phyloP scores from a whole-genome alignment of 495 filamentous ascomycete genomes.

The Penicilliopsis zonata region DNA sequence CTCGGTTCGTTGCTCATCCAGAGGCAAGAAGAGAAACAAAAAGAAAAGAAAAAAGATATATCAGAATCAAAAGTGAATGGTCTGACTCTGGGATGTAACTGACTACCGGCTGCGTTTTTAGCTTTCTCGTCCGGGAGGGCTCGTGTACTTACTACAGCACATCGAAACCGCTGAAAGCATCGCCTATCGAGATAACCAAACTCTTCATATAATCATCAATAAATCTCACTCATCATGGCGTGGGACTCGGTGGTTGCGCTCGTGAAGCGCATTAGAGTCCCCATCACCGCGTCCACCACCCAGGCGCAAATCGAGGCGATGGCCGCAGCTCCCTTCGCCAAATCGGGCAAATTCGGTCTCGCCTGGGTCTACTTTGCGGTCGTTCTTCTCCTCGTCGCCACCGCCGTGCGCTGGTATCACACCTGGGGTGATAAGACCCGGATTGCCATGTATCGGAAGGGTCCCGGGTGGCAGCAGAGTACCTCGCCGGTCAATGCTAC shows the following conservation, averaged over 20 bases:
- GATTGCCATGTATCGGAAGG: constrained; percentile 70
- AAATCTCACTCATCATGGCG: neutral
- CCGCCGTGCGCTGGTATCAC: constrained; percentile 62
- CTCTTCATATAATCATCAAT: no score
- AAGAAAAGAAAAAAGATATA: neutral
- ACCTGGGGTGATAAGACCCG: constrained; percentile 81
- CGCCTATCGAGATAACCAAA: no score
- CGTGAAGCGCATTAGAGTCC: constrained; percentile 63
- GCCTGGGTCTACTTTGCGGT: constrained; percentile 81
- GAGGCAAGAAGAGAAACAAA: no score
- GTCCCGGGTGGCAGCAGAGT: constrained; percentile 40
- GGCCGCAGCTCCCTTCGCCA: constrained; percentile 64
- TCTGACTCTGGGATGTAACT: no score
- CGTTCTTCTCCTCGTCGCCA: constrained; percentile 50
- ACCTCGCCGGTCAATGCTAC: constrained; percentile 44
- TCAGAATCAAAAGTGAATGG: no score
- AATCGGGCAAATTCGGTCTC: constrained; percentile 78
- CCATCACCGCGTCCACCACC: constrained; percentile 55
- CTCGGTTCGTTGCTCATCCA: no score
- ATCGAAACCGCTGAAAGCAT: neutral
- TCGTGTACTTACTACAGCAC: neutral
- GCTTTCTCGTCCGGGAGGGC: neutral
- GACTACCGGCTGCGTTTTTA: neutral
- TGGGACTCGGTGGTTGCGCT: constrained; percentile 26
- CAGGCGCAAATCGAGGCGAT: constrained; percentile 59